These are phyloP conservation scores for Didymella pomorum DNA, from an alignment of 2,329 filamentous ascomycete species.

Conservation along the genomic window DNA sequence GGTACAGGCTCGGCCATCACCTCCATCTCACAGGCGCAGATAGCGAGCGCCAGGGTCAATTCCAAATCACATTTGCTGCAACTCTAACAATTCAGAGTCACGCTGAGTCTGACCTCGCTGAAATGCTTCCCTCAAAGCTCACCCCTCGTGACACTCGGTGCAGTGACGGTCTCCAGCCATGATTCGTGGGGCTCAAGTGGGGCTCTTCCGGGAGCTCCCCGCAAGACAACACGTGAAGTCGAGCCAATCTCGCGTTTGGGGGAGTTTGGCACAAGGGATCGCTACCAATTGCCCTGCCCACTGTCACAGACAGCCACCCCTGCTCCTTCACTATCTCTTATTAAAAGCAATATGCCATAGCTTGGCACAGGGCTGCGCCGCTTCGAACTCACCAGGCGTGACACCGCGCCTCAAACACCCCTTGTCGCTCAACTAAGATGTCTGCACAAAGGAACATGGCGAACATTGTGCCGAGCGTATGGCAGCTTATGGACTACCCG, in stretches of 20 bases:
- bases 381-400: neutral
- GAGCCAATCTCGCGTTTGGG: conserved; percentile 30
- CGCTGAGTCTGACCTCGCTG: neutral
- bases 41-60: conserved; percentile 6
- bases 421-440: neutral
- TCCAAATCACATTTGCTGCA: conserved; percentile 11
- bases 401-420: neutral
- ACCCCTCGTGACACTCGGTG: neutral
- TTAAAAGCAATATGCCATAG: conserved; percentile 5
- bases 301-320: too few relatives aligned
- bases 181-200: conserved; percentile 8
- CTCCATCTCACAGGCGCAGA: neutral
- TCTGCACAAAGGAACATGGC: neutral
- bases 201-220: conserved; percentile 6
- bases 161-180: neutral
- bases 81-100: neutral
- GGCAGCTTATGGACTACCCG: conserved; percentile 60
- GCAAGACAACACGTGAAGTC: conserved; percentile 30
- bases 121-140: neutral
- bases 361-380: conserved; percentile 1
- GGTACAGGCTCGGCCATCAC: neutral
- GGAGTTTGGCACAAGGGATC: too few relatives aligned
- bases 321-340: neutral
- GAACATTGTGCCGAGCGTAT: conserved; percentile 52
- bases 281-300: too few relatives aligned